Conservation (phyloP, 176 grass and related monocot genomes). For the Aegilops sharonensis region DNA sequence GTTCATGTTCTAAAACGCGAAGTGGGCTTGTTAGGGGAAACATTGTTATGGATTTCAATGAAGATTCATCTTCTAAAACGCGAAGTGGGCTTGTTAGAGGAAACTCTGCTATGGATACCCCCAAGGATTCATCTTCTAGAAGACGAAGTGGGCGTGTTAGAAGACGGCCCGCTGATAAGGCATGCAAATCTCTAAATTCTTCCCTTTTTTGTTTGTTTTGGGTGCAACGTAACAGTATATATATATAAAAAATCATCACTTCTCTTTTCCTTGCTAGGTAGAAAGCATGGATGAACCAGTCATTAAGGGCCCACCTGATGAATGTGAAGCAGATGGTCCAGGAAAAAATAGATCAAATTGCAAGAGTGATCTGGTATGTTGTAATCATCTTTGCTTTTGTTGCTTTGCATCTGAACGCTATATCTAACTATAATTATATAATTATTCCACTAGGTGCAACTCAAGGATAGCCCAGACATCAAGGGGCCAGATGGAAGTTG, state of each 20-base stretch:
- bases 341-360: slow-evolving; percentile 15
- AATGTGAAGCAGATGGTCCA: slow-evolving; percentile 26
- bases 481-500: slow-evolving; percentile 37
- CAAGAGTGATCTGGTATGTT: slow-evolving; percentile 31
- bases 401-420: neutral
- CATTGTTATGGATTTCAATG: neutral
- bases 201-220: neutral
- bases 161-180: slow-evolving; percentile 14
- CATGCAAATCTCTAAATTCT: slow-evolving; percentile 4
- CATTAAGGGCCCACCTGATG: slow-evolving; percentile 13
- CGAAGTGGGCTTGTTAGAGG: slow-evolving; percentile 9
- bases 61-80: slow-evolving; percentile 9
- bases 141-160: slow-evolving; percentile 19
- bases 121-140: neutral
- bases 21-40: slow-evolving; percentile 15
- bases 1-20: slow-evolving; percentile 10
- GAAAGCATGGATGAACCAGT: slow-evolving; percentile 17
- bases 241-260: neutral
- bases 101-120: neutral
- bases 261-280: slow-evolving; percentile 28
- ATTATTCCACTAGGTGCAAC: slow-evolving; percentile 23
- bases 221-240: neutral
- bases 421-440: slow-evolving; percentile 10
- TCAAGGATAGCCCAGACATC: slow-evolving; percentile 28
- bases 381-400: neutral